A percentile compares a stretch with the other conserved stretches of the same genome.
These are phyloP conservation scores for Leishmania tarentolae DNA, from an alignment of 208 protist genomes.

Conservation along the genomic window DNA sequence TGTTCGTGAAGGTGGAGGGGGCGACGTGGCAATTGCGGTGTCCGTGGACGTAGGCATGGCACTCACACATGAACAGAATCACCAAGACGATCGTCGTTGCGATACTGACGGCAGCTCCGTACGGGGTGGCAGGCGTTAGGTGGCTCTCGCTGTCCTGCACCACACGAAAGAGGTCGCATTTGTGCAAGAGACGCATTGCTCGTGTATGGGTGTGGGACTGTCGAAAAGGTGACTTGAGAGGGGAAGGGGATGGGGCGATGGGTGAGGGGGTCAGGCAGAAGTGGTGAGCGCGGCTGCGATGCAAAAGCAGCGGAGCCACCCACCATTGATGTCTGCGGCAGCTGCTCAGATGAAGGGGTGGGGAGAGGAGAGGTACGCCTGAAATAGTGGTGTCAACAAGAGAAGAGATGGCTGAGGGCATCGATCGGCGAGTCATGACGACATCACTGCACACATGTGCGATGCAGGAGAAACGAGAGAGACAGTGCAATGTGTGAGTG, in stretches of 20 bases:
- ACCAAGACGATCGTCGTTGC: constrained; percentile 23
- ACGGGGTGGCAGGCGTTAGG: constrained; percentile 29
- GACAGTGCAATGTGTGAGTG: background rate
- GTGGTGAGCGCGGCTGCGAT: background rate
- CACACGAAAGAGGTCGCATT: constrained; percentile 44
- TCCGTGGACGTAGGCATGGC: constrained; percentile 31
- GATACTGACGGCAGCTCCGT: constrained; percentile 28
- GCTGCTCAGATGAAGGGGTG: background rate
- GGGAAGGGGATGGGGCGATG: background rate
- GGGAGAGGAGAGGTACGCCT: background rate
- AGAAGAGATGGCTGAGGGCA: background rate
- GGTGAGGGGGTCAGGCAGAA: background rate
- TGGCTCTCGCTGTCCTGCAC: constrained; percentile 46
- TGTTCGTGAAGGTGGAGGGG: constrained; percentile 29
- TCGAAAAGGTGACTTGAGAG: background rate
- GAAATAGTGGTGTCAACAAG: background rate
- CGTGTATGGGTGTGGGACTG: background rate
- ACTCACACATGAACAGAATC: constrained; percentile 25
- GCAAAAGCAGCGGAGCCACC: background rate
- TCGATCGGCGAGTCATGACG: background rate
- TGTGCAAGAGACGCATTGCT: constrained; percentile 23
- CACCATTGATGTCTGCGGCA: background rate
- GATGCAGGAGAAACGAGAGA: background rate
- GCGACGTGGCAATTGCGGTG: constrained; percentile 37
- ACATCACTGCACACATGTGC: background rate